A percentile compares a stretch with the other conserved stretches of the same genome.
Evolutionary conservation across 371 early-diverging fungal genomes (phyloP).

Genomic region (Mucor racemosus): DNA sequence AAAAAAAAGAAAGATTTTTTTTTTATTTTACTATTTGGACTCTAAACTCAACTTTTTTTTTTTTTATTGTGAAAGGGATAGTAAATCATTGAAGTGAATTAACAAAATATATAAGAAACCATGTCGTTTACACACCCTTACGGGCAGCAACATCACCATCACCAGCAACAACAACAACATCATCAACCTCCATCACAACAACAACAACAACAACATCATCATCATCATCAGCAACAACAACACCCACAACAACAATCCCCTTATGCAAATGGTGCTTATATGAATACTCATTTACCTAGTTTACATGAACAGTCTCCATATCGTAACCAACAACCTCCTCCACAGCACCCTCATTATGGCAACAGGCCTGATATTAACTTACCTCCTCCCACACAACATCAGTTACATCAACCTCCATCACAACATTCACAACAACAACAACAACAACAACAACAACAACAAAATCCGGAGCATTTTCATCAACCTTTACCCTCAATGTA

Average conservation of each 20-base stretch:
- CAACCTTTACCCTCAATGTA: slow-evolving; percentile 13
- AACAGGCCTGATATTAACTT: background rate
- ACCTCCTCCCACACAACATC: background rate
- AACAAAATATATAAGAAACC: background rate
- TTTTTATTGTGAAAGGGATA: background rate
- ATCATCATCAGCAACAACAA: slow-evolving; percentile 2
- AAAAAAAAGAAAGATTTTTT: background rate
- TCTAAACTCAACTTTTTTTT: background rate
- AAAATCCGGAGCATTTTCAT: slow-evolving; percentile 3
- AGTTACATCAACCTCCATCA: background rate
- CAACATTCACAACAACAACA: background rate
- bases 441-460: slow-evolving; percentile 6
- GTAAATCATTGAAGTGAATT: background rate
- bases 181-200: background rate
- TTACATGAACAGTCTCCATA: slow-evolving; percentile 22
- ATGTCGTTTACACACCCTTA: slow-evolving; percentile 21
- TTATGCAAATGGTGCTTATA: slow-evolving; percentile 6
- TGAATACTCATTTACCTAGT: slow-evolving; percentile 16
- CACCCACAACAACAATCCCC: slow-evolving; percentile 1
- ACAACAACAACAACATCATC: background rate
- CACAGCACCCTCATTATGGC: background rate
- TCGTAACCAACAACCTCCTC: slow-evolving; percentile 12
- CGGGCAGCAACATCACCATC: background rate
- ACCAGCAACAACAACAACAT: background rate
- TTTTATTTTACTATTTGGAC: background rate